These are phyloP conservation scores for Camelina sativa DNA, from an alignment of 345 rosid genomes.

Conservation along the genomic window DNA sequence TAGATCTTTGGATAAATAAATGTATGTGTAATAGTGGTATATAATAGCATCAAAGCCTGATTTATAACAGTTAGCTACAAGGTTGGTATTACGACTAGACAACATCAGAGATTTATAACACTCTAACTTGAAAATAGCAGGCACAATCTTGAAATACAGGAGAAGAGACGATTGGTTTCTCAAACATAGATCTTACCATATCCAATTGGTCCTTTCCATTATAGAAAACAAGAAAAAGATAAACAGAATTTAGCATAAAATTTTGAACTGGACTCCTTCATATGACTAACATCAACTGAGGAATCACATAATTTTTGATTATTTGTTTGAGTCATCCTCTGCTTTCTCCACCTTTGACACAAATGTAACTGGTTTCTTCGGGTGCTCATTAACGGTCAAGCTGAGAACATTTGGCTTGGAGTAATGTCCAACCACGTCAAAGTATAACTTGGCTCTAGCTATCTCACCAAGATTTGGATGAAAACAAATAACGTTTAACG, in stretches of 20 bases:
- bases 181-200: neutral
- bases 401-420: conserved; percentile 84
- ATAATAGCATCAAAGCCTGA: too few species aligned
- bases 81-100: too few species aligned
- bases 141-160: neutral
- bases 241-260: neutral
- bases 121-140: neutral
- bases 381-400: conserved; percentile 72
- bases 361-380: conserved; percentile 62
- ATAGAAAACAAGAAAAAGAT: neutral
- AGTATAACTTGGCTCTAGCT: conserved; percentile 81
- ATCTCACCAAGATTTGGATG: conserved; percentile 80
- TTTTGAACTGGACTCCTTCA: neutral
- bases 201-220: conserved; percentile 7
- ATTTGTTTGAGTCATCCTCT: conserved; percentile 28
- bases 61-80: too few species aligned
- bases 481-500: neutral
- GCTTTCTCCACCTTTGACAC: conserved; percentile 46
- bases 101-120: neutral
- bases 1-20: too few species aligned
- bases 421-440: conserved; percentile 89
- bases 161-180: neutral
- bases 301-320: neutral
- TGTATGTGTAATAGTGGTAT: too few species aligned
- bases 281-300: neutral